Conservation (phyloP, 2,329 filamentous ascomycete species). For the Aspergillus sp. region DNA sequence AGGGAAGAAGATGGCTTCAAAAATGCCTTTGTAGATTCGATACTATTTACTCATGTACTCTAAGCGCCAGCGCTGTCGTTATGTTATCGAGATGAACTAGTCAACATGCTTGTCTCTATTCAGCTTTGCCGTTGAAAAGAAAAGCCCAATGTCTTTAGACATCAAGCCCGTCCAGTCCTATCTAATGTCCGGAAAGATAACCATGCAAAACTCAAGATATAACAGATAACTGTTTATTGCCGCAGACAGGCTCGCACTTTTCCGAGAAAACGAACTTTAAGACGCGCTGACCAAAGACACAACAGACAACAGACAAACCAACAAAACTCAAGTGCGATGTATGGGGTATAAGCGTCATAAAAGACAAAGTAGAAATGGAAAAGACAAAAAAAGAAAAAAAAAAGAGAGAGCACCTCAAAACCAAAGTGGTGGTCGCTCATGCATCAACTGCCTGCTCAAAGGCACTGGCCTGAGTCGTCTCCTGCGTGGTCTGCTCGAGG, state of each 20-base stretch:
- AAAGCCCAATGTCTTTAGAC: too few relatives aligned
- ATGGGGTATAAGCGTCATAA: slow-evolving; percentile 8
- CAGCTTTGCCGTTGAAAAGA: too few relatives aligned
- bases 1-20: too few relatives aligned
- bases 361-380: background rate
- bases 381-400: slow-evolving; percentile 2
- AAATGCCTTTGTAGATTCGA: too few relatives aligned
- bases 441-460: slow-evolving; percentile 23
- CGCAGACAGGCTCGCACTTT: background rate
- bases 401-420: background rate
- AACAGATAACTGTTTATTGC: background rate
- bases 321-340: slow-evolving; percentile 3
- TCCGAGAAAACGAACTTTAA: background rate
- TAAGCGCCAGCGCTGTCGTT: too few relatives aligned
- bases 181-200: background rate
- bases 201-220: background rate
- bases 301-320: slow-evolving; percentile 1
- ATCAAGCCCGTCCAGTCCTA: background rate
- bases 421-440: slow-evolving; percentile 8
- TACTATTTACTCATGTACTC: too few relatives aligned
- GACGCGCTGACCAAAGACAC: background rate
- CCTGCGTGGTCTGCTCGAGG: slow-evolving; percentile 8
- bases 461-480: slow-evolving; percentile 14
- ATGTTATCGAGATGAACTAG: too few relatives aligned
- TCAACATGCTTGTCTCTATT: too few relatives aligned